Evolutionary conservation across 1,284 basidiomycete genomes (phyloP).

Genomic region (Boletellus dicymbophilus): DNA sequence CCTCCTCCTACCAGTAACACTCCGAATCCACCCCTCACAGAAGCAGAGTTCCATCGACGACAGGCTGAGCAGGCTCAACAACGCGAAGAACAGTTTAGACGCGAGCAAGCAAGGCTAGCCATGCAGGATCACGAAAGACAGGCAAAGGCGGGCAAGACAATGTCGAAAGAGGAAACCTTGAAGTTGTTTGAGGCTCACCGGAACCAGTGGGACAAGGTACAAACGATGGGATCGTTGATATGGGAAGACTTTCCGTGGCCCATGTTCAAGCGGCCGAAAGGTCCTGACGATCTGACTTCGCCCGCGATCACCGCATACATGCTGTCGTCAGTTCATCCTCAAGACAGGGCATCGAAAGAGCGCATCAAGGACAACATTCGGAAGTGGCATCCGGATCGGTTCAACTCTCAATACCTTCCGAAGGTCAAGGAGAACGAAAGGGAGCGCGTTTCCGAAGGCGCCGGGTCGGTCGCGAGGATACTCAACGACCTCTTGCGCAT

Average conservation of each 20-base stretch:
- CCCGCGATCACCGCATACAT: slow-evolving; percentile 59
- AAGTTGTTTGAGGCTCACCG: slow-evolving; percentile 58
- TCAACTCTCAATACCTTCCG: slow-evolving; percentile 48
- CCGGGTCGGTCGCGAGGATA: slow-evolving; percentile 49
- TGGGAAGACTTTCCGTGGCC: slow-evolving; percentile 77
- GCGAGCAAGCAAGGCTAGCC: slow-evolving; percentile 52
- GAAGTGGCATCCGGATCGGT: slow-evolving; percentile 57
- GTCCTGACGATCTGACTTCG: slow-evolving; percentile 59
- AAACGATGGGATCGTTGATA: slow-evolving; percentile 30
- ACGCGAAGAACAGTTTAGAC: slow-evolving; percentile 60
- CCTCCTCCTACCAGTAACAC: slow-evolving; percentile 16
- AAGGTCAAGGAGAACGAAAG: slow-evolving; percentile 54
- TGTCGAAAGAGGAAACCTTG: slow-evolving; percentile 54
- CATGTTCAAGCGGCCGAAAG: slow-evolving; percentile 52
- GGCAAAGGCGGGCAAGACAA: slow-evolving; percentile 43
- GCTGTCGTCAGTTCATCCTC: slow-evolving; percentile 51
- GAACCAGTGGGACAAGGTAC: slow-evolving; percentile 54
- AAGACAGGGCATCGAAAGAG: slow-evolving; percentile 55
- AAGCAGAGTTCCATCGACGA: slow-evolving; percentile 55
- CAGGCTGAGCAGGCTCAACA: slow-evolving; percentile 56
- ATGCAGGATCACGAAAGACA: slow-evolving; percentile 43
- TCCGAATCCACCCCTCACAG: slow-evolving; percentile 33
- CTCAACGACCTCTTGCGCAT: slow-evolving; percentile 54
- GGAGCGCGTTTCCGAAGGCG: slow-evolving; percentile 48
- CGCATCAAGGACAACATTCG: slow-evolving; percentile 61